phyloP scores from a whole-genome alignment of 1,284 basidiomycete genomes.

The Stereum hirsutum region DNA sequence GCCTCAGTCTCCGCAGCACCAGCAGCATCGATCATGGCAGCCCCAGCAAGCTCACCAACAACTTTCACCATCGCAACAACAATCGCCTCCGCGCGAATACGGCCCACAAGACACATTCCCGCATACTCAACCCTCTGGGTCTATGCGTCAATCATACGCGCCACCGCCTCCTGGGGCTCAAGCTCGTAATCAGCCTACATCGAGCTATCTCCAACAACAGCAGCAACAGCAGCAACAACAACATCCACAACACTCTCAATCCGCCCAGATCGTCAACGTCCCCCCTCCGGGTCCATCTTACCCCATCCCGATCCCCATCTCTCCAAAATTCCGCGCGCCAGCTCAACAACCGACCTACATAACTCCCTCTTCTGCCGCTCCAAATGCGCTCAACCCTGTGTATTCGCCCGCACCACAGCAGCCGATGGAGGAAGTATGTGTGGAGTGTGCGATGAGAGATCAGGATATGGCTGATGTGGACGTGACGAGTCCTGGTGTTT shows the following conservation, averaged over 20 bases:
- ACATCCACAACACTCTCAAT: too few species aligned
- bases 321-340: constrained; percentile 55
- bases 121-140: background rate
- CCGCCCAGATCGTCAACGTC: background rate
- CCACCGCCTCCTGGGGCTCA: background rate
- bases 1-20: background rate
- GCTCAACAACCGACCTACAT: constrained; percentile 71
- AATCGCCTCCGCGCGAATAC: background rate
- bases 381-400: constrained; percentile 48
- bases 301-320: constrained; percentile 36
- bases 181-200: background rate
- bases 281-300: background rate
- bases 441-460: constrained; percentile 99
- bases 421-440: constrained; percentile 69
- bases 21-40: background rate
- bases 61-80: too few species aligned
- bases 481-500: constrained; percentile 79
- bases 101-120: constrained; percentile 2
- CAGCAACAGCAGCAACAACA: too few species aligned
- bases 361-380: constrained; percentile 40
- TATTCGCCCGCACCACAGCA: constrained; percentile 27
- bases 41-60: background rate
- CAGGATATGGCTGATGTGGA: constrained; percentile 96
- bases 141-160: background rate
- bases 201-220: background rate